phyloP scores from a whole-genome alignment of 495 filamentous ascomycete genomes.

The Daldinia vernicosa region DNA sequence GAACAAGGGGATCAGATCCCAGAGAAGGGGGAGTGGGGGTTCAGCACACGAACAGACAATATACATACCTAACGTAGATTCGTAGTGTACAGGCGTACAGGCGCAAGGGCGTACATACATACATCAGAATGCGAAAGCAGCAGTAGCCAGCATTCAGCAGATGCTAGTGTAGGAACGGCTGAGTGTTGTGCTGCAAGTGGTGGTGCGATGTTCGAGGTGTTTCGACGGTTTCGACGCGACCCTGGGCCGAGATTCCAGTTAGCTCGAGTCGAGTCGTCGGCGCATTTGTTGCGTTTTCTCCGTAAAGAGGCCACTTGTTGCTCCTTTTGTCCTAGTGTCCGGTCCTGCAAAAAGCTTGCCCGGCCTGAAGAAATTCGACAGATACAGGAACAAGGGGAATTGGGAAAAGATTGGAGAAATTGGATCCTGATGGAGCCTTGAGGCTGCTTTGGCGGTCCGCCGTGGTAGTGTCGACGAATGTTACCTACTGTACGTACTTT shows the following conservation, averaged over 20 bases:
- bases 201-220: conserved; percentile 51
- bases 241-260: conserved; percentile 51
- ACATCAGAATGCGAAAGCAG: background rate
- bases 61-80: too few species aligned
- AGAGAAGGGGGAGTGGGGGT: conserved; percentile 34
- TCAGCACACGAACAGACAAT: conserved; percentile 28
- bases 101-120: too few species aligned
- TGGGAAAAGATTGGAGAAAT: conserved; percentile 35
- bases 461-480: conserved; percentile 18
- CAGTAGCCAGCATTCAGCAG: conserved; percentile 10
- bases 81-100: too few species aligned
- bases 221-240: conserved; percentile 53
- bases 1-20: conserved; percentile 40
- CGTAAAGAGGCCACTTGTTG: conserved; percentile 41
- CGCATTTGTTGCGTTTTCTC: conserved; percentile 51
- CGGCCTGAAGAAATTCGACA: conserved; percentile 38
- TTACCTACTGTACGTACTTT: background rate
- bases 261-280: conserved; percentile 46
- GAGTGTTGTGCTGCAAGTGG: conserved; percentile 35
- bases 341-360: conserved; percentile 28
- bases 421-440: conserved; percentile 47
- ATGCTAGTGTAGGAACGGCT: conserved; percentile 38
- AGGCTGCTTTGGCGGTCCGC: conserved; percentile 49
- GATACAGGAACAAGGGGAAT: conserved; percentile 27
- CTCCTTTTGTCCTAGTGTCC: conserved; percentile 48